Evolutionary conservation across 2,329 filamentous ascomycete genomes (phyloP).

Genomic region (Leptographium flavum): DNA sequence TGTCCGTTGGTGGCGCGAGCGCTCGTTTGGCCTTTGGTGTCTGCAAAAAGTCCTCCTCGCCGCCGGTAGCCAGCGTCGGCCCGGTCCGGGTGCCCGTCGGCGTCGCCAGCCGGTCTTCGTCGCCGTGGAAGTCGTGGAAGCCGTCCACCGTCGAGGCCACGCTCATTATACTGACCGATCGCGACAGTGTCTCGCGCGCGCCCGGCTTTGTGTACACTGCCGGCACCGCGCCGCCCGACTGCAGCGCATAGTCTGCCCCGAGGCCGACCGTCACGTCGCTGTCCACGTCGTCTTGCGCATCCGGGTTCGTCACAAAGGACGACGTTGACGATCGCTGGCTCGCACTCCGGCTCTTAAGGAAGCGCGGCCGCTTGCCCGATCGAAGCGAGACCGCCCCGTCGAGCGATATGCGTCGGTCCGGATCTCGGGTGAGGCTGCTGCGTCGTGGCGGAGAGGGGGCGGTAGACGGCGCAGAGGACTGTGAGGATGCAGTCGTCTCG

Average conservation of each 20-base stretch:
- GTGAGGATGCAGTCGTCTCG: background rate
- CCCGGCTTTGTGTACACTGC: slow-evolving; percentile 33
- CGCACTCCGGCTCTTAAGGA: slow-evolving; percentile 39
- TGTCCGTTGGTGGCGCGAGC: slow-evolving; percentile 61
- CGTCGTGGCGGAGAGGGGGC: background rate
- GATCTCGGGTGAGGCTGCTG: background rate
- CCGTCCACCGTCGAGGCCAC: slow-evolving; percentile 66
- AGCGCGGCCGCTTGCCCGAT: slow-evolving; percentile 36
- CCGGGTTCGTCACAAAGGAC: slow-evolving; percentile 39
- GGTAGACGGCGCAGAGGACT: background rate
- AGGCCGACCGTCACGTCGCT: slow-evolving; percentile 58
- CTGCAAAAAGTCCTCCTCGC: slow-evolving; percentile 36
- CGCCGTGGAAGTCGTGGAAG: slow-evolving; percentile 31
- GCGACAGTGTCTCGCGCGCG: slow-evolving; percentile 40
- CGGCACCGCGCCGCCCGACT: slow-evolving; percentile 64
- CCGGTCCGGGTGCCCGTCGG: slow-evolving; percentile 33
- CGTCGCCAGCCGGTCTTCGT: slow-evolving; percentile 36
- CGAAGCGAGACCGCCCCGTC: too few species aligned
- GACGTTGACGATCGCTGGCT: slow-evolving; percentile 48
- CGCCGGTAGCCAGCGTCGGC: slow-evolving; percentile 17
- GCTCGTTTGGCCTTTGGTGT: slow-evolving; percentile 52
- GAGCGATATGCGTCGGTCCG: background rate
- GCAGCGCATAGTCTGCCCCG: slow-evolving; percentile 64
- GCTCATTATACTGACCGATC: slow-evolving; percentile 77
- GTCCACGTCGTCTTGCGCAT: slow-evolving; percentile 44